Evolutionary conservation across 2,329 filamentous ascomycete genomes (phyloP), one percentile per base, ranked within the genome.

Genomic region (Exophiala sp.): DNA sequence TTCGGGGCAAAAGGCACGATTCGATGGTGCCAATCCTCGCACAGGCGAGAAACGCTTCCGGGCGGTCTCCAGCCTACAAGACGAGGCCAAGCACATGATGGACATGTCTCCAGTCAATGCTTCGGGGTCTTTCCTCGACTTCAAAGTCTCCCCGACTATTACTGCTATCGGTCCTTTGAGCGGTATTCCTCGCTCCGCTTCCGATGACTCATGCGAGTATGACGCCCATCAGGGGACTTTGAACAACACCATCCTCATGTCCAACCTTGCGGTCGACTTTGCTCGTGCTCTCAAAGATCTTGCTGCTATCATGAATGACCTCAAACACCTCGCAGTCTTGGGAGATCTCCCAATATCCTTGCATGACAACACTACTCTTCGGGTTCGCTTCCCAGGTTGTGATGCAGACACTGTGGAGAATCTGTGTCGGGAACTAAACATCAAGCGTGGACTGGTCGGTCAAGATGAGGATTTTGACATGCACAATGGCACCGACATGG

Each of bases 361-460:
- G 45, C 80, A 88, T 46, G 77, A 79, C 30, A 73, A 77, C 27
- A 80, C 80, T 1, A 78, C 80, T 0, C 71, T 96, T 2, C 82
- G 89, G 27, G 82, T 97, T 1, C 84, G 89, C 23, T 97, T 98
- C 63, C 89, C 90, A 0, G 93, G 93, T 2, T 90, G 93, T 55
- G 91, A 97, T 62, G 82, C 82, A 0, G 80, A 83, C 13, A 87
- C 86, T 0, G 85, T 95, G 0, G 88, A 95, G 64, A 74, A 77
- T 2, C 76, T 98, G 1, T 96, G 90, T 65, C 81, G 88, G 40
- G 93, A 98, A 65, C 77, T 95, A 9, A 86, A 85, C n/a, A 77
- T 98, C 6, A 81, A 83, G 55, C 78, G 88, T 46, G 93, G 93
- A 1, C 72, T 86, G 2, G 79, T 97, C 2, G 73, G 78, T 10